phyloP scores from a whole-genome alignment of 208 protist species.

The Acanthamoeba lenticulata region DNA sequence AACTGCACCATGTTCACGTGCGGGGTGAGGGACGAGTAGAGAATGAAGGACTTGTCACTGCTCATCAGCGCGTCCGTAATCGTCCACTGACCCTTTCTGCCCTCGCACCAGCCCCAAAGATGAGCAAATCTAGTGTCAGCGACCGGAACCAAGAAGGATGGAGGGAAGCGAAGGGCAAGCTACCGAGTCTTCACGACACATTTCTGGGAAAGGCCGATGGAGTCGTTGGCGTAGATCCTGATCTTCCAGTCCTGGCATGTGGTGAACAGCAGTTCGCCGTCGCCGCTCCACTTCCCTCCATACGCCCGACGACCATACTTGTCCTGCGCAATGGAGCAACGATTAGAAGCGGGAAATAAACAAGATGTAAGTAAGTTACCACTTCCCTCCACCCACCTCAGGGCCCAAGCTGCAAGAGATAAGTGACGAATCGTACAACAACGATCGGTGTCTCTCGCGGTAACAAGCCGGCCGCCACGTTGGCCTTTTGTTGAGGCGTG shows the following conservation, averaged over 20 bases:
- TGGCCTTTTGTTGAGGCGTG: neutral
- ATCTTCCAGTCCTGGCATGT: slow-evolving; percentile 53
- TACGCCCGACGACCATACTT: neutral
- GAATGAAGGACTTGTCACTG: neutral
- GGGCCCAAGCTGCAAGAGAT: too few species aligned
- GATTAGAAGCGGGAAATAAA: neutral
- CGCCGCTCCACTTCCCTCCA: neutral
- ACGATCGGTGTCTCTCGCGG: neutral
- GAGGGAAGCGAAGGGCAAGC: neutral
- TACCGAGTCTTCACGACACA: neutral
- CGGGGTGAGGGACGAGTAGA: slow-evolving; percentile 60
- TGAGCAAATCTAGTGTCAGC: neutral
- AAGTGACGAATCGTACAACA: neutral
- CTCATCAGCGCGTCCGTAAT: slow-evolving; percentile 20
- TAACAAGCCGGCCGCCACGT: neutral
- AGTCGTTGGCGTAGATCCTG: neutral
- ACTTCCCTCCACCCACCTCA: too few species aligned
- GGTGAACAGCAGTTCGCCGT: slow-evolving; percentile 30
- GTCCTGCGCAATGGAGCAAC: neutral
- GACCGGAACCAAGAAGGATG: neutral
- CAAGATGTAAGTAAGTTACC: too few species aligned
- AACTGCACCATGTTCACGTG: neutral
- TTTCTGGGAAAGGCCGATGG: neutral
- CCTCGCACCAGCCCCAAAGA: neutral
- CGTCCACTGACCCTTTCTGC: slow-evolving; percentile 61